Base-by-base conservation (phyloP, 768 basidiomycete genomes). In the Favolaschia claudopus region DNA sequence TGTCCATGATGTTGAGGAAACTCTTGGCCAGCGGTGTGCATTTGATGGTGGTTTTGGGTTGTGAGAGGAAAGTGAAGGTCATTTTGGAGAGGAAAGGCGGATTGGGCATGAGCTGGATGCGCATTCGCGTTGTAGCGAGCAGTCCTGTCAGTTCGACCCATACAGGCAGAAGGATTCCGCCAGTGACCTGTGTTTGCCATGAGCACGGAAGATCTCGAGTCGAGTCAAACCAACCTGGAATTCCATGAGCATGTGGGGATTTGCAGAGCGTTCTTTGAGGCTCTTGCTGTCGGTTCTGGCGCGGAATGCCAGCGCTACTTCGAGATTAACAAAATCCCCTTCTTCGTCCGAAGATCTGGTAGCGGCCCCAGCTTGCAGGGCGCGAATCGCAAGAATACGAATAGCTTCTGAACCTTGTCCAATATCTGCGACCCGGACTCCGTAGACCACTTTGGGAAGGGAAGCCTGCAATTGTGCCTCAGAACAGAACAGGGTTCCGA, bases 1-100 rank as follows among this genome's bases (percentile, higher is more conserved):
- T 69, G 71, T 93, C 88, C 80, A 93, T 86, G n/a, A 93, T 77
- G 69, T 92, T 91, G 15, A 89, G 79, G n/a, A 91, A 82, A 7
- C 78, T 70, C 62, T 79, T 82, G 40, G 82, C 76, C 60, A 92
- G 77, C 0, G 91, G 89, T 2, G 86, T 85, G 42, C 85, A 89
- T 19, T 85, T 85, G 28, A 89, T 76, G 20, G 83, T 82, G 37
- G 89, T 82, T 33, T 81, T 78, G 0, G 92, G 92, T 7, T 89
- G 82, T 17, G 91, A 91, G 63, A 92, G 83, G 15, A 93, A 75
- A 0, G 90, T 86, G 59, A 92, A 32, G 1, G 82, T 81, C 66
- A 80, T 77, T 6, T 74, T 29, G 6, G 75, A 75, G 8, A 80
- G 55, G 62, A 86, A 93, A 0, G 91, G 92, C 0, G 86, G 82